phyloP scores from a whole-genome alignment of 345 rosid species.

The Erysimum cheiranthoides region DNA sequence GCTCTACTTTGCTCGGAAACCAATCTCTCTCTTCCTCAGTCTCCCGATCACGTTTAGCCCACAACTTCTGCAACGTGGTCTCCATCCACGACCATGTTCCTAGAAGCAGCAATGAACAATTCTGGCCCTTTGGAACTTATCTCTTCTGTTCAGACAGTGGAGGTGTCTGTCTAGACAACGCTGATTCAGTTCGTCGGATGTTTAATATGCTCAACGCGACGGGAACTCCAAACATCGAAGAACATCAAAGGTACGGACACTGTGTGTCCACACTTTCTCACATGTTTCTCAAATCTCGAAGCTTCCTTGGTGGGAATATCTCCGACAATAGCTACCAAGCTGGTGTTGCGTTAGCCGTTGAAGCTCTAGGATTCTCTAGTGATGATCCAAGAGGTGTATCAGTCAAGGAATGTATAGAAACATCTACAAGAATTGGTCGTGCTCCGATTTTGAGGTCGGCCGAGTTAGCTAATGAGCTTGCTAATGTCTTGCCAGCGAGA shows the following conservation, averaged over 20 bases:
- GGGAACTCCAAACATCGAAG: conserved; percentile 50
- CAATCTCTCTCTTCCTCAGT: conserved; percentile 63
- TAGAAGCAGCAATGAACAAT: conserved; percentile 43
- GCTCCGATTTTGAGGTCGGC: conserved; percentile 61
- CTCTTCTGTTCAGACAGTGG: conserved; percentile 74
- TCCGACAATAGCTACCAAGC: conserved; percentile 68
- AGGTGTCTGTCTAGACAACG: conserved; percentile 76
- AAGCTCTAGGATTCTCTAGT: conserved; percentile 58
- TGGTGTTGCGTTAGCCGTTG: conserved; percentile 66
- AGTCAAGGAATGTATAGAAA: conserved; percentile 54
- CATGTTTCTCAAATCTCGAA: conserved; percentile 53
- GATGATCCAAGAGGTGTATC: conserved; percentile 47
- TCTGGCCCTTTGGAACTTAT: conserved; percentile 79
- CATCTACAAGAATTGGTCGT: conserved; percentile 52
- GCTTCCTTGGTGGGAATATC: conserved; percentile 44
- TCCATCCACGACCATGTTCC: conserved; percentile 64
- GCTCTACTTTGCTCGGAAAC: conserved; percentile 83
- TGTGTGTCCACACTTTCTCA: conserved; percentile 50
- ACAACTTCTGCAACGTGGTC: conserved; percentile 74
- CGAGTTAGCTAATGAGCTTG: conserved; percentile 57
- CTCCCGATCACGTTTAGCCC: conserved; percentile 63
- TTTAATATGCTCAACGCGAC: conserved; percentile 48
- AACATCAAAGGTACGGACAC: conserved; percentile 67
- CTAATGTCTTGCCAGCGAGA: conserved; percentile 53
- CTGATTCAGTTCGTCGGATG: conserved; percentile 58